Evolutionary conservation across 2,329 filamentous ascomycete genomes (phyloP).

Genomic region (Elsinoe ampelina): DNA sequence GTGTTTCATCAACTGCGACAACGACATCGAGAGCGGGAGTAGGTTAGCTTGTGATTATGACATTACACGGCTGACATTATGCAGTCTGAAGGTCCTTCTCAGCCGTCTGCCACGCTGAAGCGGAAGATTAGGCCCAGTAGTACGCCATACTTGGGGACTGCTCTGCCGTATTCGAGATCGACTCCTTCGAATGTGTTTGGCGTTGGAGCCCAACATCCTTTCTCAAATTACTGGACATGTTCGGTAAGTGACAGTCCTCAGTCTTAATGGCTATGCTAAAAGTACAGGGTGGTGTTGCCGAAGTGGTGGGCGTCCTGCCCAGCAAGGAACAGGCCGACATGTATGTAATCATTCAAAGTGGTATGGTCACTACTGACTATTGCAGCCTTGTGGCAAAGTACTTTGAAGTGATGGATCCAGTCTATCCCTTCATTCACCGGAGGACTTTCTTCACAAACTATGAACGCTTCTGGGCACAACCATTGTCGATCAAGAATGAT

Average conservation of each 20-base stretch:
- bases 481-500: slow-evolving; percentile 46
- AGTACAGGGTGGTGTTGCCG: slow-evolving; percentile 56
- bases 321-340: slow-evolving; percentile 69
- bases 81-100: not conserved
- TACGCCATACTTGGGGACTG: slow-evolving; percentile 53
- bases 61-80: slow-evolving; percentile 3
- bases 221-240: slow-evolving; percentile 75
- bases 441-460: slow-evolving; percentile 70
- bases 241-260: not conserved
- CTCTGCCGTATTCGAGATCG: slow-evolving; percentile 61
- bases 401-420: slow-evolving; percentile 59
- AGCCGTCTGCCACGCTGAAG: not conserved
- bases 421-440: slow-evolving; percentile 71
- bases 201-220: slow-evolving; percentile 69
- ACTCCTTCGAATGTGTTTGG: slow-evolving; percentile 70
- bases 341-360: not conserved
- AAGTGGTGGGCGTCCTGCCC: slow-evolving; percentile 66
- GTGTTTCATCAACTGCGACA: slow-evolving; percentile 18
- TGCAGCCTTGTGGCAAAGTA: slow-evolving; percentile 42
- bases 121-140: not conserved
- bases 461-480: slow-evolving; percentile 64
- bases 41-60: not conserved
- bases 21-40: slow-evolving; percentile 16
- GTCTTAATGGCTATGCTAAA: not conserved
- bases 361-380: not conserved